Evolutionary conservation across 1,284 basidiomycete species (phyloP).

Genomic region (Ustilago crameri): DNA sequence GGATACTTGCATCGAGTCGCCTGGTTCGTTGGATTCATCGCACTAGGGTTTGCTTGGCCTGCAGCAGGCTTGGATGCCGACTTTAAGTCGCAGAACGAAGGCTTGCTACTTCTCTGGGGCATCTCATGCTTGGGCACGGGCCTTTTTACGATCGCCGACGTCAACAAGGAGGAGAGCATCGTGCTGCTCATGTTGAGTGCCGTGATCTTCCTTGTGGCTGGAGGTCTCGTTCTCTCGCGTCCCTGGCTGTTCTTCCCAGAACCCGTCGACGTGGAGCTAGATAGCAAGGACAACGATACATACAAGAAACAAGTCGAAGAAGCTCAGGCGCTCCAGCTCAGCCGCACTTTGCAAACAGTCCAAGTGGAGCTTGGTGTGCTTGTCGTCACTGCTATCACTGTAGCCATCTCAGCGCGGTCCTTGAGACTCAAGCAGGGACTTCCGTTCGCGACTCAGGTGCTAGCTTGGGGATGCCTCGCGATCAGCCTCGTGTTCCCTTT

Average conservation of each 20-base stretch:
- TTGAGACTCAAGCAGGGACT: slow-evolving; percentile 78
- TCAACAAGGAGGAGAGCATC: slow-evolving; percentile 78
- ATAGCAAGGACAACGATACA: neutral
- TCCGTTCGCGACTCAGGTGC: slow-evolving; percentile 74
- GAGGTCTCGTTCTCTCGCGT: slow-evolving; percentile 11
- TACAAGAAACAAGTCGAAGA: neutral
- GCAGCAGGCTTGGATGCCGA: slow-evolving; percentile 37
- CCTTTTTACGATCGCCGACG: slow-evolving; percentile 78
- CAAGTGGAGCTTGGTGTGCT: slow-evolving; percentile 68
- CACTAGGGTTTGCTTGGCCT: slow-evolving; percentile 77
- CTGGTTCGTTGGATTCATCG: slow-evolving; percentile 78
- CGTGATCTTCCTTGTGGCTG: slow-evolving; percentile 34
- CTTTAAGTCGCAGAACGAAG: slow-evolving; percentile 57
- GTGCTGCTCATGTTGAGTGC: slow-evolving; percentile 48
- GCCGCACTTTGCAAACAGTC: slow-evolving; percentile 46
- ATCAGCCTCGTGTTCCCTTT: slow-evolving; percentile 51
- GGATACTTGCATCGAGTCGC: slow-evolving; percentile 73
- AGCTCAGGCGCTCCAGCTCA: slow-evolving; percentile 25
- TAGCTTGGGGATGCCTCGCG: slow-evolving; percentile 76
- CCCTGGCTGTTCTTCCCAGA: slow-evolving; percentile 38
- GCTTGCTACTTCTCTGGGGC: slow-evolving; percentile 72
- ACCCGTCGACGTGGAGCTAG: neutral
- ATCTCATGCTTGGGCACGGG: slow-evolving; percentile 73
- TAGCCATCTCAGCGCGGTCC: slow-evolving; percentile 73
- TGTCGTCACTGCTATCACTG: slow-evolving; percentile 71